phyloP scores from a whole-genome alignment of 805 yeast genomes.

The Monosporozyma unispora region DNA sequence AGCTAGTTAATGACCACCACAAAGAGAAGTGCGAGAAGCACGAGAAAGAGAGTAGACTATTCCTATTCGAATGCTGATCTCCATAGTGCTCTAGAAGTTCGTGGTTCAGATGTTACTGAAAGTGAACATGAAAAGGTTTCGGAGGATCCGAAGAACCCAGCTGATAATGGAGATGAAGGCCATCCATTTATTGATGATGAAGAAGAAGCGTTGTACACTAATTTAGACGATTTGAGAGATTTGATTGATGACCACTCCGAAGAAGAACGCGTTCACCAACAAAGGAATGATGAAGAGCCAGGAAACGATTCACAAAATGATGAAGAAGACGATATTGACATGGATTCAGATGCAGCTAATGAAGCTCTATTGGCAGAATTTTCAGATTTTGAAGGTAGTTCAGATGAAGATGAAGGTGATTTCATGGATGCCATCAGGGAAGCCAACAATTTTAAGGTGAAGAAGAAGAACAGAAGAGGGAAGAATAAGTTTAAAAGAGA shows the following conservation, averaged over 20 bases:
- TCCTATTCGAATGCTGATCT: background rate
- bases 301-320: constrained; percentile 6
- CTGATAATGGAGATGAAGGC: no score
- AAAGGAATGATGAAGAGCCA: constrained; percentile 4
- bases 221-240: constrained; percentile 28
- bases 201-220: constrained; percentile 24
- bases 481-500: constrained; percentile 26
- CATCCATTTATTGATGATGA: constrained; percentile 7
- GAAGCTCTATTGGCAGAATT: constrained; percentile 32
- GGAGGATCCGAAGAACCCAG: background rate
- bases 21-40: background rate
- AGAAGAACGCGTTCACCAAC: constrained; percentile 4
- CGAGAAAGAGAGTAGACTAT: background rate
- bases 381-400: constrained; percentile 31
- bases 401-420: constrained; percentile 33
- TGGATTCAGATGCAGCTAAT: constrained; percentile 10
- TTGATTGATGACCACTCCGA: constrained; percentile 13
- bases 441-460: constrained; percentile 53
- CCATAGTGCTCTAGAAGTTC: background rate
- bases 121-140: background rate
- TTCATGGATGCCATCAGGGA: constrained; percentile 58
- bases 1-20: background rate
- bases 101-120: background rate
- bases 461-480: constrained; percentile 28
- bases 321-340: constrained; percentile 5